phyloP scores from a whole-genome alignment of 2,329 filamentous ascomycete genomes.

The Trichoderma koningiopsis region DNA sequence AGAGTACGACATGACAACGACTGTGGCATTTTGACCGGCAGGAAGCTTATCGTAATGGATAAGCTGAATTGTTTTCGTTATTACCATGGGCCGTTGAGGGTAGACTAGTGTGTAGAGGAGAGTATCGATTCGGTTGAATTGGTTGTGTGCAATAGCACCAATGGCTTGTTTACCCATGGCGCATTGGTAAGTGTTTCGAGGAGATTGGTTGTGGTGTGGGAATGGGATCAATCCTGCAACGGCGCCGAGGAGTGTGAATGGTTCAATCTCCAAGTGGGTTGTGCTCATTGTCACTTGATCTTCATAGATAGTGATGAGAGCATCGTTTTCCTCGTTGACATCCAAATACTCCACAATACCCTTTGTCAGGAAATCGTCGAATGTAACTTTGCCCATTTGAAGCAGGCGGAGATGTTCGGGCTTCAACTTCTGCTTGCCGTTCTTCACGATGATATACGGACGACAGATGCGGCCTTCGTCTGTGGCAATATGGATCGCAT shows the following conservation, averaged over 20 bases:
- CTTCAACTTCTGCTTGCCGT: slow-evolving; percentile 79
- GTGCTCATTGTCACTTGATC: slow-evolving; percentile 78
- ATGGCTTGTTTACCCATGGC: slow-evolving; percentile 99
- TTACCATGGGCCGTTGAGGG: slow-evolving; percentile 95
- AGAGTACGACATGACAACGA: slow-evolving; percentile 99
- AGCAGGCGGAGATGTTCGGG: slow-evolving; percentile 77
- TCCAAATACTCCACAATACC: slow-evolving; percentile 96
- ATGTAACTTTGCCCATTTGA: slow-evolving; percentile 80
- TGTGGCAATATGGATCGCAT: slow-evolving; percentile 90
- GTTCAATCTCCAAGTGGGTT: slow-evolving; percentile 96
- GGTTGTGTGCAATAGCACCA: slow-evolving; percentile 96
- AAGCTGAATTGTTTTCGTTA: slow-evolving; percentile 93
- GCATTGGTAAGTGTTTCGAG: slow-evolving; percentile 97
- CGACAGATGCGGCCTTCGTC: slow-evolving; percentile 97
- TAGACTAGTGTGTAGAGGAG: slow-evolving; percentile 96
- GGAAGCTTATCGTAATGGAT: slow-evolving; percentile 97
- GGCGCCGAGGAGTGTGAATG: slow-evolving; percentile 93
- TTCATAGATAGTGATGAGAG: slow-evolving; percentile 88
- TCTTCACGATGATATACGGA: slow-evolving; percentile 92
- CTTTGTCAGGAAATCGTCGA: slow-evolving; percentile 89
- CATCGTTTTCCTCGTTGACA: slow-evolving; percentile 97
- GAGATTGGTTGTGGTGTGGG: slow-evolving; percentile 98
- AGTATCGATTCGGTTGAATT: slow-evolving; percentile 95
- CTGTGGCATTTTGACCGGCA: slow-evolving; percentile 93
- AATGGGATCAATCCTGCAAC: slow-evolving; percentile 97